phyloP scores from a whole-genome alignment of 2,329 filamentous ascomycete genomes.

The Venturia oleaginea region DNA sequence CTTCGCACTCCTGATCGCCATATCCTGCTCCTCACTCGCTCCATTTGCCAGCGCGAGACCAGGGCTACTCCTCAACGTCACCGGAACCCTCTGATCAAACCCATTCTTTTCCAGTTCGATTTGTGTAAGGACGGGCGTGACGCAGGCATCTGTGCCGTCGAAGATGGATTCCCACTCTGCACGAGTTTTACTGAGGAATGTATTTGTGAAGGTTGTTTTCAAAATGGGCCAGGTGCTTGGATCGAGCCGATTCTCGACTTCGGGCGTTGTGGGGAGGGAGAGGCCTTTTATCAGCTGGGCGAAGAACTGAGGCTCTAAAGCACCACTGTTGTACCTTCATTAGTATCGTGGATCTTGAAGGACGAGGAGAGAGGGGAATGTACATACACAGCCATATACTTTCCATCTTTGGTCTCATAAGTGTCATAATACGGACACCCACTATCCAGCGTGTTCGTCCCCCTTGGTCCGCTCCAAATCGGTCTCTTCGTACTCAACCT shows the following conservation, averaged over 20 bases:
- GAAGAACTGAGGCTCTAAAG: constrained; percentile 84
- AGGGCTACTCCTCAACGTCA: constrained; percentile 62
- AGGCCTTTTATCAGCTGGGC: constrained; percentile 57
- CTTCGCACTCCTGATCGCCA: constrained; percentile 24
- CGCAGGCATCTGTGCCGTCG: constrained; percentile 85
- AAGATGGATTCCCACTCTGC: constrained; percentile 78
- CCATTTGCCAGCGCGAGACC: constrained; percentile 51
- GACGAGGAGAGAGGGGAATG: neutral
- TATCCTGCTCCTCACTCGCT: constrained; percentile 29
- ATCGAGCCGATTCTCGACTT: constrained; percentile 48
- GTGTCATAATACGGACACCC: constrained; percentile 84
- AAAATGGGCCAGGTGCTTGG: constrained; percentile 59
- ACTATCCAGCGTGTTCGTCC: constrained; percentile 71
- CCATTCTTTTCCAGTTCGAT: constrained; percentile 56
- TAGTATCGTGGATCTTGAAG: constrained; percentile 1
- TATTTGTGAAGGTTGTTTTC: constrained; percentile 47
- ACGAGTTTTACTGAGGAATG: constrained; percentile 62
- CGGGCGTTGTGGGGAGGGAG: constrained; percentile 40
- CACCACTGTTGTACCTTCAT: constrained; percentile 41
- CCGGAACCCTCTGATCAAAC: constrained; percentile 61
- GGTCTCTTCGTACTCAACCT: constrained; percentile 56
- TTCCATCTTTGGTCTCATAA: constrained; percentile 72
- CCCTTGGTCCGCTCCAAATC: constrained; percentile 55
- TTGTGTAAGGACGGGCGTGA: constrained; percentile 76
- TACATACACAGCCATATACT: constrained; percentile 63